Conservation (phyloP, 2,329 filamentous ascomycete species). For the Tolypocladium tundrense region DNA sequence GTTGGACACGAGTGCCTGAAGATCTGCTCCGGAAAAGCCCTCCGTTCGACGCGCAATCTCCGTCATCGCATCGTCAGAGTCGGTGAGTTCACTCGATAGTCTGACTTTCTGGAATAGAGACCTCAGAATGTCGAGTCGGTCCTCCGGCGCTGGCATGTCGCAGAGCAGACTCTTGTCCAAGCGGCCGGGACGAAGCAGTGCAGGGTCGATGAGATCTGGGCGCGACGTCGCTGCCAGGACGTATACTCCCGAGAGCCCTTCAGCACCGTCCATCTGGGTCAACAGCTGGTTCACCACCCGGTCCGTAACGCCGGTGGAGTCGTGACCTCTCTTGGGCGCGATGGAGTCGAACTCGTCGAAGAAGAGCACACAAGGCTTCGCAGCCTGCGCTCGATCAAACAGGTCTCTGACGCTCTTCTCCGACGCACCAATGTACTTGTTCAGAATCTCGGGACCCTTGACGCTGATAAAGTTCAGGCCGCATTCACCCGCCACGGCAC, state of each 20-base stretch:
- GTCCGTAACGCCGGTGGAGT: slow-evolving; percentile 96
- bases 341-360: slow-evolving; percentile 99
- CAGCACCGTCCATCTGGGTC: slow-evolving; percentile 97
- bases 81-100: slow-evolving; percentile 55
- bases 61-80: slow-evolving; percentile 44
- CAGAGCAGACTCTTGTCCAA: slow-evolving; percentile 90
- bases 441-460: slow-evolving; percentile 94
- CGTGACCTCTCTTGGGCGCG: slow-evolving; percentile 91
- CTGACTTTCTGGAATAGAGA: slow-evolving; percentile 77
- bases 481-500: slow-evolving; percentile 94
- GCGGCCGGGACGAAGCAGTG: slow-evolving; percentile 79
- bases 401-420: slow-evolving; percentile 94
- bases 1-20: slow-evolving; percentile 92
- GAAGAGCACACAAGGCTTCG: slow-evolving; percentile 88
- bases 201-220: slow-evolving; percentile 92
- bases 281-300: slow-evolving; percentile 96
- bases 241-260: slow-evolving; percentile 89
- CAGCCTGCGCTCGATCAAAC: slow-evolving; percentile 85
- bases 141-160: slow-evolving; percentile 70
- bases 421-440: slow-evolving; percentile 97
- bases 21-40: slow-evolving; percentile 86
- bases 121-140: slow-evolving; percentile 78
- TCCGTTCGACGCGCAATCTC: slow-evolving; percentile 73
- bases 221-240: slow-evolving; percentile 89
- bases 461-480: slow-evolving; percentile 97